Percentiles rank a stretch among this genome's conserved stretches.
phyloP scores from a whole-genome alignment of 441 rosid species.

The Manihot esculenta region DNA sequence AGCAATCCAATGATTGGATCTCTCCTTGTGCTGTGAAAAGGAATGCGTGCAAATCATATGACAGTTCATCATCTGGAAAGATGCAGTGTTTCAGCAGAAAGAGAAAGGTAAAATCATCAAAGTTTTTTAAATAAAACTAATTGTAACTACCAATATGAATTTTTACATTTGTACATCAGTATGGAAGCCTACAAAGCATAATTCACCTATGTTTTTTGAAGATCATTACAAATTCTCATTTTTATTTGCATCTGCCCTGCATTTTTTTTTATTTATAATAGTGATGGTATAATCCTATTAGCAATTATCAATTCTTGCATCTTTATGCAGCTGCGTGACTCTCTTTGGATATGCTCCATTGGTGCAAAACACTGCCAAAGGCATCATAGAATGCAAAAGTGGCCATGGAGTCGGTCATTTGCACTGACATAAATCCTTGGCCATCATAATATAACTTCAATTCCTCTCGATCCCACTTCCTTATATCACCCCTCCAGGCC shows the following conservation, averaged over 20 bases:
- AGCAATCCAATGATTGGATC: not conserved
- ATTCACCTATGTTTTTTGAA: not conserved
- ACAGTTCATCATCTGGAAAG: not conserved
- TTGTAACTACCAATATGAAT: not conserved
- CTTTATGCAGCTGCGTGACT: constrained; percentile 13
- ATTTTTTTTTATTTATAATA: not conserved
- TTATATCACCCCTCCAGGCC: constrained; percentile 63
- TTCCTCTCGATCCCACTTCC: constrained; percentile 36
- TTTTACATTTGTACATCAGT: not conserved
- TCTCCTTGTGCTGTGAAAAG: not conserved
- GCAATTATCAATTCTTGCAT: not conserved
- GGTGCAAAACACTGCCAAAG: constrained; percentile 53
- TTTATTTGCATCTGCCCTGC: not conserved
- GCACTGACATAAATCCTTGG: constrained; percentile 69
- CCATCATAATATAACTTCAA: constrained; percentile 61
- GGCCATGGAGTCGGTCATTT: constrained; percentile 32
- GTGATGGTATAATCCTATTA: not conserved
- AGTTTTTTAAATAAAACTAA: not conserved
- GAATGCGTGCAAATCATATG: not conserved
- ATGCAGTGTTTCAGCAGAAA: not conserved
- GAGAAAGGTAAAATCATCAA: not conserved
- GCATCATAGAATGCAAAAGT: constrained; percentile 46
- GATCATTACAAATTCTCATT: not conserved
- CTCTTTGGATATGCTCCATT: constrained; percentile 12
- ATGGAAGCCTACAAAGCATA: not conserved